A percentile compares a stretch with the other conserved stretches of the same genome.
Conservation (phyloP, 1,284 basidiomycete genomes). For the Puccinia coronata region DNA sequence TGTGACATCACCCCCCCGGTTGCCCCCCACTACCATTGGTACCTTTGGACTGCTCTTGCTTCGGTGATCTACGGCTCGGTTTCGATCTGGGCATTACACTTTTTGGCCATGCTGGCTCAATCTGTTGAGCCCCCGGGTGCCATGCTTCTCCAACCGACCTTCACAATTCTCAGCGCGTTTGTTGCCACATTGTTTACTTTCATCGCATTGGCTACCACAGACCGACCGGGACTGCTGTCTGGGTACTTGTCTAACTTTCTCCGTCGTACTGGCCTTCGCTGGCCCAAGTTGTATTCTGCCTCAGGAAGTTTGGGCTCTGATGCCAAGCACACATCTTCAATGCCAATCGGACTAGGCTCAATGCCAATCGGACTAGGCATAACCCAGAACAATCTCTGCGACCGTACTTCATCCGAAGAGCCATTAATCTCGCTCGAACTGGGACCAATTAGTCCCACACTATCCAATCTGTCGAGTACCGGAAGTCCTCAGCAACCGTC, state of each 20-base stretch:
- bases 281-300: neutral
- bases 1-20: neutral
- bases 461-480: neutral
- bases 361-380: neutral
- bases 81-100: slow-evolving; percentile 41
- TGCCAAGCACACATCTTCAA: slow-evolving; percentile 5
- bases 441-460: slow-evolving; percentile 13
- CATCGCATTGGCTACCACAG: slow-evolving; percentile 27
- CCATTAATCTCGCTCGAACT: slow-evolving; percentile 15
- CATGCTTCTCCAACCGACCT: slow-evolving; percentile 14
- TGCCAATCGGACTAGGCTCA: neutral
- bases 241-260: neutral
- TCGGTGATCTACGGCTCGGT: slow-evolving; percentile 44
- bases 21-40: slow-evolving; percentile 28
- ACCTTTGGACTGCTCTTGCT: slow-evolving; percentile 39
- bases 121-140: slow-evolving; percentile 27
- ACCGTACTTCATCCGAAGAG: slow-evolving; percentile 4
- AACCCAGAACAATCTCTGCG: neutral
- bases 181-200: slow-evolving; percentile 44
- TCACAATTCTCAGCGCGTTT: slow-evolving; percentile 30
- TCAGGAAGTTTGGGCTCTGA: neutral
- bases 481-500: neutral
- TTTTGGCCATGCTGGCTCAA: slow-evolving; percentile 42
- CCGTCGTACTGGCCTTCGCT: neutral
- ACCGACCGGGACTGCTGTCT: slow-evolving; percentile 27